Evolutionary conservation across 768 basidiomycete genomes (phyloP), one percentile per base, ranked within the genome.

Genomic region (Nidularia pulvinata): DNA sequence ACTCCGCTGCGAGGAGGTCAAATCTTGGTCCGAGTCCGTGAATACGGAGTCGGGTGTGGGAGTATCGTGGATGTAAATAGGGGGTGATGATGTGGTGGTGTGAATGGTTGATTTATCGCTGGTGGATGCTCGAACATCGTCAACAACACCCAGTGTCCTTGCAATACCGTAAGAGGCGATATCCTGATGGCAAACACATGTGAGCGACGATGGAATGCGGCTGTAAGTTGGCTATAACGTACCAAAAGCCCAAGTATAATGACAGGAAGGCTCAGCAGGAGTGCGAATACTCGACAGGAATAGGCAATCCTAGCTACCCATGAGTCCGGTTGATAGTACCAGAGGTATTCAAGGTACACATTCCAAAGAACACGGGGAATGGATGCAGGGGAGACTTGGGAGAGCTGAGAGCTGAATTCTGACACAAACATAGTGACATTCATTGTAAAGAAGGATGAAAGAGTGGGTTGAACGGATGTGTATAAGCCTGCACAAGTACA

Each of bases 81-180:
- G 50, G 4, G 77, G 76, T 6, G 65, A 46, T 46, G 53, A 51
- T 25, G 34, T 33, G 30, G 58, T 61, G 55, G 57, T 56, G 51
- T 74, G 70, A 16, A 73, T 66, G 6, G 76, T 75, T 30, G 69
- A 59, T 55, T 76, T 78, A 59, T 87, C 88, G 66, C 80, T 83
- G 25, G 88, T 90, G 10, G 88, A 86, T 0, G 89, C 87, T 64
- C 85, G 86, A 49, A 85, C 83, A 55, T 82, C 81, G 67, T 91
- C 89, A 57, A 89, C 80, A 50, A 90, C 79, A 34, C 90, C 91
- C 49, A 93, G 78, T 5, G 89, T 92, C 54, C 91, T 85, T 10
- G 88, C 91, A 63, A 93, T 89, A 53, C 85, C 83, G 61, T 93
- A 93, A 16, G 91, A 89, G 2, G 83, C 75, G 51, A 93, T 83